Base-by-base conservation (phyloP, 768 basidiomycete genomes). In the Amylocystis lapponica region DNA sequence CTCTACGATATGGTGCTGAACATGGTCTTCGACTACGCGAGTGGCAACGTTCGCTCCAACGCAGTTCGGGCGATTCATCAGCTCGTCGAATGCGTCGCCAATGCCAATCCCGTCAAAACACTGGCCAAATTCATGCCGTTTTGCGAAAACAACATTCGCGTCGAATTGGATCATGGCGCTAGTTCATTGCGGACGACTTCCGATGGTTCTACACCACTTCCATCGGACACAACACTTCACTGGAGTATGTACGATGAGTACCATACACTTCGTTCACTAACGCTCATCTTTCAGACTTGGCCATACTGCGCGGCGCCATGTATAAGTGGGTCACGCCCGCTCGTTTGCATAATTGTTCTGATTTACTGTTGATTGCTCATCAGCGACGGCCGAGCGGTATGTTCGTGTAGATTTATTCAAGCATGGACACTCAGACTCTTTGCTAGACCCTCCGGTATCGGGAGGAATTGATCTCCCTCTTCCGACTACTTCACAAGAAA, bases 41-140 rank as follows among this genome's bases (percentile, higher is more conserved):
- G 81, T 53, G 81, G 78, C 12, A 85, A 81, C 48, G 83, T 88
- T 21, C 82, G 89, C 20, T 73, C 87, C 20, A 94, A 93, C 60
- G 85, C 88, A 19, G 86, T 92, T 32, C 79, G 87, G 43, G 87
- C 85, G 3, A 85, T 93, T 21, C 87, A 91, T 53, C 83, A 89
- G 51, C 70, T 96, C 4, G 84, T 93, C 26, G 81, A 86, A 63
- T 88, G 86, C 56, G 76, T 94, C 19, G 84, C 90, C 4, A 86
- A 89, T 45, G 86, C 86, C 16, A 66, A 89, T 53, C 79, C 90
- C 4, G 66, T 59, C 39, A 90, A 90, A 64, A 86, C 86, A 1
- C 66, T 93, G 36, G 80, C 74, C 16, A 85, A 80, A 52, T 89
- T 95, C 63, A 72, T 90, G 47, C 78, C 81, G 0, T 76, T 87